A percentile compares a stretch with the other conserved stretches of the same genome.
Evolutionary conservation across 331 rosid genomes (phyloP).

Genomic region (Dryas integrifolia): DNA sequence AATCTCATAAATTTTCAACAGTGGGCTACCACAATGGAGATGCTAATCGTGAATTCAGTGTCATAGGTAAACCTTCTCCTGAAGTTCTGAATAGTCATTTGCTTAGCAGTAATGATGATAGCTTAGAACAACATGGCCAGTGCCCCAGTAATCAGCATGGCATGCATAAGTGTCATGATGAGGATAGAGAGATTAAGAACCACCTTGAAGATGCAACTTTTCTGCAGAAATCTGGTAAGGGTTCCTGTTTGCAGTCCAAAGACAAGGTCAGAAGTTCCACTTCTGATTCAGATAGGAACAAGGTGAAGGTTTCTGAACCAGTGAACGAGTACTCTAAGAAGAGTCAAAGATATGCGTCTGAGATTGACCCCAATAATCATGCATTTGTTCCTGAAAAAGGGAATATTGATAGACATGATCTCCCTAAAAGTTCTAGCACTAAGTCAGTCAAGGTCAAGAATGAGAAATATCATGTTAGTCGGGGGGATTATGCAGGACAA

Average conservation of each 20-base stretch:
- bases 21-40: conserved; percentile 32
- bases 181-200: conserved; percentile 34
- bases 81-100: conserved; percentile 36
- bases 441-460: conserved; percentile 34
- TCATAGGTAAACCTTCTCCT: conserved; percentile 33
- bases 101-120: conserved; percentile 28
- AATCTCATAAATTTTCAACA: conserved; percentile 37
- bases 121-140: conserved; percentile 30
- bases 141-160: conserved; percentile 28
- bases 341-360: conserved; percentile 35
- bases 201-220: conserved; percentile 29
- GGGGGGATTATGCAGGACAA: conserved; percentile 33
- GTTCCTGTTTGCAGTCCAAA: conserved; percentile 30
- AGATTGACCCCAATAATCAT: conserved; percentile 34
- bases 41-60: conserved; percentile 34
- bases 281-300: conserved; percentile 37
- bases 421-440: conserved; percentile 17
- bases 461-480: conserved; percentile 28
- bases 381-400: conserved; percentile 30
- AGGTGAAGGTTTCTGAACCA: conserved; percentile 42
- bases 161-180: conserved; percentile 17
- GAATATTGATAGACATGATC: conserved; percentile 29
- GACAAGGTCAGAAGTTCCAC: conserved; percentile 38
- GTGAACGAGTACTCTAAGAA: conserved; percentile 42
- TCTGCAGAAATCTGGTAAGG: conserved; percentile 40